Conservation (phyloP, 1,284 basidiomycete genomes). For the Xanthoconium separans region DNA sequence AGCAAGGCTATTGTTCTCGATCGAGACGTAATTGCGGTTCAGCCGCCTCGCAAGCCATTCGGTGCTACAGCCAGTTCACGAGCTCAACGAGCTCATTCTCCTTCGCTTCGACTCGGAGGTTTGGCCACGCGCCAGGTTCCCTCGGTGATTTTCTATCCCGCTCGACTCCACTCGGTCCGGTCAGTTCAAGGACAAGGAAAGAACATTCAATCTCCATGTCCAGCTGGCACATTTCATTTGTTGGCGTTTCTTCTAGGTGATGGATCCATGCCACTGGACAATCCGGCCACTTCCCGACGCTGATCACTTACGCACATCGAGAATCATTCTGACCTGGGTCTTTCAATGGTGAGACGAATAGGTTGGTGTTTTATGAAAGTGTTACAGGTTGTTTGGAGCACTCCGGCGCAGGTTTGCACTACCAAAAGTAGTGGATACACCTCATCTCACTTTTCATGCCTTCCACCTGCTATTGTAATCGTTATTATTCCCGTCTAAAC, state of each 20-base stretch:
- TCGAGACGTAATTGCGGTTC: not conserved
- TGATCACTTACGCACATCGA: not conserved
- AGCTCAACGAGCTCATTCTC: not conserved
- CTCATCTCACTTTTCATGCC: not conserved
- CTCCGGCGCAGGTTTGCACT: not conserved
- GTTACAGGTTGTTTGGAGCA: not conserved
- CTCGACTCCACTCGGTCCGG: too few relatives aligned
- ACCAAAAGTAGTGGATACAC: not conserved
- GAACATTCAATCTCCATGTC: not conserved
- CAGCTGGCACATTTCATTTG: not conserved
- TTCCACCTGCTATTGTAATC: not conserved
- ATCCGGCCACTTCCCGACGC: not conserved
- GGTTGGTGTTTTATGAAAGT: not conserved
- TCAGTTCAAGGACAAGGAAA: not conserved
- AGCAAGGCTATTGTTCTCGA: not conserved
- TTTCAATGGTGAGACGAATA: not conserved
- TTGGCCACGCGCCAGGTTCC: not conserved
- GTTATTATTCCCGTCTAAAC: not conserved
- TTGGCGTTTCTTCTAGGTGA: not conserved
- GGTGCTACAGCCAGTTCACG: too few relatives aligned
- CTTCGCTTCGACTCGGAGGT: not conserved
- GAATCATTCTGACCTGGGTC: too few relatives aligned
- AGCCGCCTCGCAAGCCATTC: not conserved
- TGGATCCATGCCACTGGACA: not conserved
- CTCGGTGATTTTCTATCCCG: too few relatives aligned